These are phyloP conservation scores for Eucalyptus virginea DNA, from an alignment of 345 rosid species.

Conservation along the genomic window DNA sequence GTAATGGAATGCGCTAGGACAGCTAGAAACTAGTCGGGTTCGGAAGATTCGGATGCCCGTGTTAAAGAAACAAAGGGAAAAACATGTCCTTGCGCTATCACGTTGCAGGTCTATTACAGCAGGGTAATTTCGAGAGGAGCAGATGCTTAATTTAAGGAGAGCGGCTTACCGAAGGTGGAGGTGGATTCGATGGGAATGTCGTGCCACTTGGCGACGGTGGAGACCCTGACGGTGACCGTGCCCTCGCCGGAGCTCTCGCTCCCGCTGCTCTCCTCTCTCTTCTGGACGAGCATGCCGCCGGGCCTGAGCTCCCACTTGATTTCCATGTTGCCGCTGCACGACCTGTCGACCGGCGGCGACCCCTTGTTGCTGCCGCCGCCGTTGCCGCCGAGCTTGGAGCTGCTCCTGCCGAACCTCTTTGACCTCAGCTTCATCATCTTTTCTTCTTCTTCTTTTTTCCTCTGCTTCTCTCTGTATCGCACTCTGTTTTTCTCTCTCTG, in stretches of 20 bases:
- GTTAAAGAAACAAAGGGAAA: neutral
- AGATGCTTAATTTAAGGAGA: neutral
- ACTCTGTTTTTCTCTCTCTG: neutral
- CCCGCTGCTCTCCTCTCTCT: conserved; percentile 36
- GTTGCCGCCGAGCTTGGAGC: conserved; percentile 34
- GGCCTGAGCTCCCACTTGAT: conserved; percentile 87
- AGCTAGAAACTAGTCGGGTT: neutral
- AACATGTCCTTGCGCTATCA: neutral
- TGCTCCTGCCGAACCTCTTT: conserved; percentile 48
- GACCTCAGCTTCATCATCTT: conserved; percentile 62
- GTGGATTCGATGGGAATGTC: conserved; percentile 70
- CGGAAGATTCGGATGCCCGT: neutral
- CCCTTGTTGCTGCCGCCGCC: conserved; percentile 12
- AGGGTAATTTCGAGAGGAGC: neutral
- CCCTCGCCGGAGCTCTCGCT: conserved; percentile 5
- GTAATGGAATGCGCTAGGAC: too few relatives aligned
- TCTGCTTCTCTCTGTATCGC: neutral
- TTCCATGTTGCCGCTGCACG: conserved; percentile 15
- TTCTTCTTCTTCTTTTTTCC: neutral
- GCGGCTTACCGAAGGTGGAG: conserved; percentile 70
- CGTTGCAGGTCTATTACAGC: too few relatives aligned
- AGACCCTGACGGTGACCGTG: conserved; percentile 54
- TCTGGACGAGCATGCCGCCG: conserved; percentile 94
- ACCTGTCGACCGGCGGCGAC: conserved; percentile 1
- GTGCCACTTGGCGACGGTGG: conserved; percentile 56